Base-by-base conservation (phyloP, 768 basidiomycete species). In the Termitomyces eurrhizus region DNA sequence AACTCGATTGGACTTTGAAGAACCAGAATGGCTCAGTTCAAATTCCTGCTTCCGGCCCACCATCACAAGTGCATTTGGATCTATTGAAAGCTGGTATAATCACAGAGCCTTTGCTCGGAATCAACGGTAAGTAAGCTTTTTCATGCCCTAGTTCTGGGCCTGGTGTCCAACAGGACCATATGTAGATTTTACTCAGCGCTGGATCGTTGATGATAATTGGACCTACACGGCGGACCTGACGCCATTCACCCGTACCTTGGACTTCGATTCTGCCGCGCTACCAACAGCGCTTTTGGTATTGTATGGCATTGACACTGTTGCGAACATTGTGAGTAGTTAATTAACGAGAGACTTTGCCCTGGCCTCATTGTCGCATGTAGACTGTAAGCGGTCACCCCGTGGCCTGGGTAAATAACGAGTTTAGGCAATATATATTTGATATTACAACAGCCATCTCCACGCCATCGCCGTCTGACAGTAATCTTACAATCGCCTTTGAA, bases 321-420 rank as follows among this genome's bases (percentile, higher is more conserved):
- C 82, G 1, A 83, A 81, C 57, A 81, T 84, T 37, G 83, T 83
- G 57, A 21, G 80, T 67, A 21, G 21, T 16, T 32, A 52, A 12
- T 57, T 14, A 24, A 29, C 36, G 9, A 36, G 7, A 12, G 9
- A 24, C 48, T 32, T 46, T 36, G 16, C 39, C 24, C 11, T 7
- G 50, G 42, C 9, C 2, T 36, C 18, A 24, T 14, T 7, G 32
- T 29, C 18, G 53, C 5, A n/a, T 18, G 24, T 56, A 83, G 83
- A 83, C 78, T 11, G 70, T 85, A 7, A 77, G 76, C 7, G 80
- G 78, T 9, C 75, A 82, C 32, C 78, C 83, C 6, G 71, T 86
- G 24, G 79, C 81, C 18, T 84, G 83, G 83, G 81, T 83, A 35
- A 79, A 81, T 68, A 83, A 85, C 64, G 77, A 83, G 64, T 85